A percentile compares a stretch with the other conserved stretches of the same genome.
Evolutionary conservation across 208 protist genomes (phyloP).

Genomic region (Leishmania mexicana): DNA sequence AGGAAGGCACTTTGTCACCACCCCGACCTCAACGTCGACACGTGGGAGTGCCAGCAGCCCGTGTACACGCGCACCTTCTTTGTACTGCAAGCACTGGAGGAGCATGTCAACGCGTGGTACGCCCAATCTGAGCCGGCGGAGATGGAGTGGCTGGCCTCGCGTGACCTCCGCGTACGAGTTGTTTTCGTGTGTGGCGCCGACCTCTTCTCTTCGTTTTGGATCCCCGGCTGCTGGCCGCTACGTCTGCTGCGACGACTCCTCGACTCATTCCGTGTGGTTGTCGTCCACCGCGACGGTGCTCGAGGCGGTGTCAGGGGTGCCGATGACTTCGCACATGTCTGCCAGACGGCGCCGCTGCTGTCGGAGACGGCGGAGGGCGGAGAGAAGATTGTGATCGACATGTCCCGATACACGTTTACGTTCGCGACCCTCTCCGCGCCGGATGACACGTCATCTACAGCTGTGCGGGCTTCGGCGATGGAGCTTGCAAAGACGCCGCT

Average conservation of each 20-base stretch:
- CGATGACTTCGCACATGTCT: constrained; percentile 11
- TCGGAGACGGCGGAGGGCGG: constrained; percentile 23
- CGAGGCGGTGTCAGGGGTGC: background rate
- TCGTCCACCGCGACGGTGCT: constrained; percentile 34
- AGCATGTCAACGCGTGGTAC: constrained; percentile 52
- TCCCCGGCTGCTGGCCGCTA: constrained; percentile 67
- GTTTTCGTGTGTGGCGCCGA: constrained; percentile 77
- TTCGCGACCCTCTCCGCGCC: constrained; percentile 35
- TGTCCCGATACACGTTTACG: constrained; percentile 49
- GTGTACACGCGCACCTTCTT: constrained; percentile 64
- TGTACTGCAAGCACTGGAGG: constrained; percentile 72
- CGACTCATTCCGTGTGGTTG: constrained; percentile 52
- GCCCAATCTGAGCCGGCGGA: constrained; percentile 20
- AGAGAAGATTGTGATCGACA: constrained; percentile 32
- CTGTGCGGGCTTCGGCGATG: constrained; percentile 42
- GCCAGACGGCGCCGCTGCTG: constrained; percentile 22
- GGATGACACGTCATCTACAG: constrained; percentile 61
- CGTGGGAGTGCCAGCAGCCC: constrained; percentile 77
- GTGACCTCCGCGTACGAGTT: constrained; percentile 43
- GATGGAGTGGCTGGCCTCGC: constrained; percentile 11
- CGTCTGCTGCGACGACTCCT: constrained; percentile 57
- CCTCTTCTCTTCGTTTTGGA: constrained; percentile 76
- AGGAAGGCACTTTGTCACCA: constrained; percentile 42
- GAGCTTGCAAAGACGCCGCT: constrained; percentile 1
- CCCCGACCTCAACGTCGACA: constrained; percentile 51